phyloP scores from a whole-genome alignment of 768 basidiomycete genomes.

The Imleria badia region DNA sequence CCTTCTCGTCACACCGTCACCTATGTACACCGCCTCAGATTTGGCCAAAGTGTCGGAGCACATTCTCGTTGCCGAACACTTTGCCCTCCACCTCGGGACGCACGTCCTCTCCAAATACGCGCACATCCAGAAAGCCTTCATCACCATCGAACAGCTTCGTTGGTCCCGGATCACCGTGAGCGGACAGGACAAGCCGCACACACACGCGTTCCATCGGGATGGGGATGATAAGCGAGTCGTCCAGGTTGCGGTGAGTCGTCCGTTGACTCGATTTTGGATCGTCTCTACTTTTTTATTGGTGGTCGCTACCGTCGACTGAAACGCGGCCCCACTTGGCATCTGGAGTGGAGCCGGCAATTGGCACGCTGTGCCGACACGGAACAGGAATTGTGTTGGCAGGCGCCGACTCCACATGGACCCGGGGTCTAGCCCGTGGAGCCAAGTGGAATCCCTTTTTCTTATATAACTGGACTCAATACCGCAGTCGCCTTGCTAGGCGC shows the following conservation, averaged over 20 bases:
- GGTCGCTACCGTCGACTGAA: neutral
- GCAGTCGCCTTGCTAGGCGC: neutral
- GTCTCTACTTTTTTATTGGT: neutral
- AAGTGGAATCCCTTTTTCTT: neutral
- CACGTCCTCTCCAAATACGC: constrained; percentile 80
- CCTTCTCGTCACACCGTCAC: neutral
- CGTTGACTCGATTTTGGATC: constrained; percentile 6
- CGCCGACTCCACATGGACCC: constrained; percentile 20
- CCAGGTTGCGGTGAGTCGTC: constrained; percentile 49
- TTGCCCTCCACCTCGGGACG: constrained; percentile 83
- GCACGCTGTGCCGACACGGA: constrained; percentile 8
- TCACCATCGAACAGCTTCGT: constrained; percentile 75
- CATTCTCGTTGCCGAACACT: constrained; percentile 78
- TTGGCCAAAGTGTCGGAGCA: constrained; percentile 89
- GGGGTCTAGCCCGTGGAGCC: constrained; percentile 26
- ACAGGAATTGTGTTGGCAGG: neutral
- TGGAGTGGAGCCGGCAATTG: constrained; percentile 21
- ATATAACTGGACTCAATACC: constrained; percentile 14
- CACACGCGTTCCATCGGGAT: constrained; percentile 83
- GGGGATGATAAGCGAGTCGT: constrained; percentile 85
- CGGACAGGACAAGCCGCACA: constrained; percentile 50
- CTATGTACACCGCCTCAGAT: constrained; percentile 40
- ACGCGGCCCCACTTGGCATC: constrained; percentile 3
- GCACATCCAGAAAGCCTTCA: constrained; percentile 68
- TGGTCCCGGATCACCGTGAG: constrained; percentile 77